Base-by-base conservation (phyloP, 306 rosid species). In the Inga laurina region DNA sequence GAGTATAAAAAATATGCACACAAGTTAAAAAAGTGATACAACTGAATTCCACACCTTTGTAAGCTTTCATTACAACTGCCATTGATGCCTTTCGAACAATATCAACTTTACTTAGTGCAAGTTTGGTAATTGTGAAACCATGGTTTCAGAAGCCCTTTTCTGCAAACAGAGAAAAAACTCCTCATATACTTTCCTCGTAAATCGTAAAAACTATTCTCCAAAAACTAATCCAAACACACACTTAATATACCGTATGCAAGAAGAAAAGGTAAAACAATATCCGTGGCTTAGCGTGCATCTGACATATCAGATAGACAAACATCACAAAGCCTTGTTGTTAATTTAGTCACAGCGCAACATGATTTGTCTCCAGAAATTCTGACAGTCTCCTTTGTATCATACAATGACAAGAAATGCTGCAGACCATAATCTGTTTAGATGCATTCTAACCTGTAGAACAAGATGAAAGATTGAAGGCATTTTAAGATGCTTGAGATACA, bases 331-430 rank as follows among this genome's bases (percentile, higher is more conserved):
- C 99, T 92, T 80, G 89, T 86, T 30, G 99, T 93, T 82, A 95
- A 90, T 43, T 96, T 86, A 78, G 94, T 82, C 77, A 92, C 72
- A 74, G 91, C 74, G 56, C 98, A 94, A 67, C 99, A 93, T 66
- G 93, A 82, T 45, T 86, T 95, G 81, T 95, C 99, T 35, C 99
- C 99, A 85, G 99, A 85, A 83, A 74, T 92, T 79, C 99, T 92
- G 71, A 95, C 97, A 48, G 98, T 95, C 89, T 95, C 98, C 77
- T 95, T 95, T 74, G 93, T 93, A 85, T 95, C 99, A 77, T 95
- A 32, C 99, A 98, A 95, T 95, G 73, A 92, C 91, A 74, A 96
- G 96, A 85, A 95, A 95, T 81, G 97, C 94, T 72, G 84, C 96
- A 13, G 90, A 86, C 99, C 99, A 95, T 83, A 93, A 77, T 80